Base-by-base conservation (phyloP, 768 basidiomycete species). In the Tricholoma furcatifolium region DNA sequence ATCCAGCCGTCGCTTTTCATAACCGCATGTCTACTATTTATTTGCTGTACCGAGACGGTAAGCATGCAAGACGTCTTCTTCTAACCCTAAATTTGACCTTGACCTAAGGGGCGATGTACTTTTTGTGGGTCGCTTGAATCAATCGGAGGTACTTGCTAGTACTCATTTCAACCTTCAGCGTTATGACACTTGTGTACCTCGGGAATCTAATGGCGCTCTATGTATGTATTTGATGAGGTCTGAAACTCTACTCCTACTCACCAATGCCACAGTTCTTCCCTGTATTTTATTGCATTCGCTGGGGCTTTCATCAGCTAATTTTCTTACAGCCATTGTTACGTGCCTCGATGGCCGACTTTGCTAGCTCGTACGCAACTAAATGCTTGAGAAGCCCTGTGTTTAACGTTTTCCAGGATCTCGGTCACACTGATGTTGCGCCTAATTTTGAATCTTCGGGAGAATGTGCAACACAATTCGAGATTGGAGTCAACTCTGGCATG, bases 391-490 rank as follows among this genome's bases (percentile, higher is more conserved):
- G 27, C 27, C 7, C 7, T 8, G 18, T 15, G 41, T 10, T 38
- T 50, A 14, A 49, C 39, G 15, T 18, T 18, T 4, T 20, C 17
- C 38, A 57, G 56, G 3, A 36, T 54, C 24, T 54, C 56, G 8
- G 34, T 9, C 23, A 54, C 53, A 32, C 54, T 57, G 56, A 54
- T 57, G 48, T 53, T 48, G 8, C 56, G 53, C 20, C 48, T 57
- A 7, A 54, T 54, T 44, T 43, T 57, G 18, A 57, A 57, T 34
- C 53, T 57, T 21, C 48, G 50, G 8, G 39, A 57, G 50, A 38
- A 14, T 32, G n/a, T n/a, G n/a, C n/a, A n/a, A n/a, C n/a, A n/a
- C n/a, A n/a, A n/a, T n/a, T 7, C 3, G 7, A 27, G 27, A 3
- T 27, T 27, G 27, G 27, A 27, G 27, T 7, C 27, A 27, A 4